Base-by-base conservation (phyloP, 2,329 filamentous ascomycete genomes). In the Diaporthe citrichinensis region DNA sequence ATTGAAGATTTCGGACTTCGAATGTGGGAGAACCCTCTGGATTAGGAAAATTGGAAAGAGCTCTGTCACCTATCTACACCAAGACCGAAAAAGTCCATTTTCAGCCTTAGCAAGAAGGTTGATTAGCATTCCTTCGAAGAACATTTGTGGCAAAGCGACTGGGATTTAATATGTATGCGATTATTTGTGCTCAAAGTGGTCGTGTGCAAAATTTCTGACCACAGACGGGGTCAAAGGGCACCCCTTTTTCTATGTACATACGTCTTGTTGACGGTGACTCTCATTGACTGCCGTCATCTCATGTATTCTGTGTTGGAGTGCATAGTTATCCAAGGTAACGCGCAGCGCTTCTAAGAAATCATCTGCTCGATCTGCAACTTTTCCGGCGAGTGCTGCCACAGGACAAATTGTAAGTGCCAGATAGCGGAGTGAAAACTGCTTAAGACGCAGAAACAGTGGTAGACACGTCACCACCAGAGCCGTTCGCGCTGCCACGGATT, bases 11-110 rank as follows among this genome's bases (percentile, higher is more conserved):
- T 68, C 62, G 46, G 39, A 25, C 62, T 68, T 44, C 46, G 46
- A 23, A 10, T 68, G n/a, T 68, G 62, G 62, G 62, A 68, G 15
- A 53, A 53, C 34, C 23, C 46, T 20, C 28, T 68, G 31, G 46
- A 53, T 39, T 68, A 41, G 31, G 7, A 8, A 23, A 0, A 15
- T 39, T 9, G 14, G 62, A 7, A 36, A 51, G 9, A 14, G 23
- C n/a, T 20, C n/a, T 20, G 3, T 25, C 3, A 23, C 46, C 3
- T 12, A 6, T n/a, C n/a, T n/a, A n/a, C 6, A 0, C 36, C 12
- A 20, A 51, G 4, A 10, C 2, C 20, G 12, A 1, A 39, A 36
- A n/a, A 10, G 4, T 5, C 0, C 1, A 7, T 53, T 10, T 25
- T 3, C 7, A 20, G 15, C 3, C 44, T 12, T 14, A 20, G 12